These are phyloP conservation scores for Citrus unshiu DNA, from an alignment of 345 rosid species.

Conservation along the genomic window DNA sequence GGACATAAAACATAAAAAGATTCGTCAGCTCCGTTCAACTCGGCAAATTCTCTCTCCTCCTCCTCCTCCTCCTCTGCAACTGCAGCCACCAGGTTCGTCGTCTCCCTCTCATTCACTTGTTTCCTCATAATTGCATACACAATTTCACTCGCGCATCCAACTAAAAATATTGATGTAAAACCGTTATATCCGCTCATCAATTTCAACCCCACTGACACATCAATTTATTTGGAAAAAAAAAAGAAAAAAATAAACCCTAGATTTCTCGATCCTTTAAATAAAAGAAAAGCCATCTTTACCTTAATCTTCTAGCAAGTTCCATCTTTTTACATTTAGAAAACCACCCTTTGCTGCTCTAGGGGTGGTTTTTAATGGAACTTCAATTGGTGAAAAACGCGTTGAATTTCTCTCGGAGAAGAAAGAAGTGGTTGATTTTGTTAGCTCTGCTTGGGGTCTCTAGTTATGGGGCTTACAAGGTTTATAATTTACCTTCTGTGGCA, in stretches of 20 bases:
- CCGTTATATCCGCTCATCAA: not conserved
- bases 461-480: constrained; percentile 73
- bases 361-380: constrained; percentile 46
- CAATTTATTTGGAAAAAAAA: not conserved
- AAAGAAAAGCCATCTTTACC: not conserved
- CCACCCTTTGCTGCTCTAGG: constrained; percentile 22
- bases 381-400: constrained; percentile 40
- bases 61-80: not conserved
- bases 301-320: not conserved
- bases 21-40: not conserved
- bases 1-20: not conserved
- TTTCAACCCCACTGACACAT: not conserved
- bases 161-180: not conserved
- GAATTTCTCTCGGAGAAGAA: constrained; percentile 45
- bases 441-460: constrained; percentile 66
- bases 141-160: not conserved
- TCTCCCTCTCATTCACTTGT: not conserved
- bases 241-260: not conserved
- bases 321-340: not conserved
- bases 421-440: constrained; percentile 53
- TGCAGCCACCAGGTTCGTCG: constrained; percentile 1
- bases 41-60: not conserved
- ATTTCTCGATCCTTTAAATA: not conserved
- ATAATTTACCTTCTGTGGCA: constrained; percentile 57
- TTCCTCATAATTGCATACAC: not conserved